Percentiles rank a stretch among this genome's conserved stretches.
Conservation (phyloP, 495 filamentous ascomycete genomes). For the Pseudoneurospora amorphoporcata region DNA sequence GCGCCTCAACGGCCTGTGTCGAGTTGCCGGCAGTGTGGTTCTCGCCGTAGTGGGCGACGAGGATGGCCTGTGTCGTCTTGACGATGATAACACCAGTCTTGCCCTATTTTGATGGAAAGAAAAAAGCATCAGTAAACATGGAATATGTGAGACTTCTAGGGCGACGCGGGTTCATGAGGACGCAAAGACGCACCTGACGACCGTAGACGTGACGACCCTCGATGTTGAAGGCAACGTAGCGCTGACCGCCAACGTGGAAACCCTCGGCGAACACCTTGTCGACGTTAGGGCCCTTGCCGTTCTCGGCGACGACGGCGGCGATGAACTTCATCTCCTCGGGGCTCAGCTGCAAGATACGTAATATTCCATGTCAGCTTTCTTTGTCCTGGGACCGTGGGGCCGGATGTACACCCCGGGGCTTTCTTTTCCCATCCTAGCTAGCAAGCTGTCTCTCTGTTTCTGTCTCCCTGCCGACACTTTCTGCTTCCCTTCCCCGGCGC, state of each 20-base stretch:
- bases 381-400: background rate
- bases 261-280: slow-evolving; percentile 45
- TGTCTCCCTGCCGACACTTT: background rate
- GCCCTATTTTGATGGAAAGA: slow-evolving; percentile 42
- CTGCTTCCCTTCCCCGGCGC: background rate
- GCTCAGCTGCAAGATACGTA: slow-evolving; percentile 32
- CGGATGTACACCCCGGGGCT: background rate
- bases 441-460: background rate
- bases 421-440: background rate
- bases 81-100: slow-evolving; percentile 69
- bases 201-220: slow-evolving; percentile 74
- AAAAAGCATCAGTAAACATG: background rate
- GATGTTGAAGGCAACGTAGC: slow-evolving; percentile 60
- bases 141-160: background rate
- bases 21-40: slow-evolving; percentile 53
- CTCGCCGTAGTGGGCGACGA: slow-evolving; percentile 79
- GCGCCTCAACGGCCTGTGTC: slow-evolving; percentile 51
- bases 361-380: background rate
- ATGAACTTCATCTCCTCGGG: slow-evolving; percentile 50
- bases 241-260: slow-evolving; percentile 57
- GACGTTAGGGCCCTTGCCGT: slow-evolving; percentile 34
- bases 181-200: slow-evolving; percentile 55
- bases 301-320: slow-evolving; percentile 28
- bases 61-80: slow-evolving; percentile 75
- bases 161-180: too few species aligned